Percentiles rank a stretch among this genome's conserved stretches.
Conservation (phyloP, 1,139 yeast genomes). For the Pneumocystis oryctolagi region DNA sequence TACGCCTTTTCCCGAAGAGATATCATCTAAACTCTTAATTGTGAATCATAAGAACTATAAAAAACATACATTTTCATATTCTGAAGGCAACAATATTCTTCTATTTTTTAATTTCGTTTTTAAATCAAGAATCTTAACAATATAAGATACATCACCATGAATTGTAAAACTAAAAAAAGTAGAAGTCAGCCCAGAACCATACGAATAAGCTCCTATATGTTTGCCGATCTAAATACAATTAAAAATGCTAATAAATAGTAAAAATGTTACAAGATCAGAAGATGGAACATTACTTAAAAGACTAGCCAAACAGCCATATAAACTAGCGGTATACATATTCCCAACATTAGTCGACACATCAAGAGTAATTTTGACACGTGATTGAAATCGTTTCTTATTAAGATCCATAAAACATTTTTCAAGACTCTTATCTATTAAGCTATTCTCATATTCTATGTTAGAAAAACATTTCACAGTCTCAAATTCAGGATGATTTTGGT, state of each 20-base stretch:
- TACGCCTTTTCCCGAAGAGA: conserved; percentile 74
- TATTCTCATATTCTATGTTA: conserved; percentile 53
- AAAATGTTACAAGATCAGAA: conserved; percentile 44
- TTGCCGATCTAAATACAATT: conserved; percentile 25
- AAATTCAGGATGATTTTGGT: conserved; percentile 51
- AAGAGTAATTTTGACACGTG: conserved; percentile 67
- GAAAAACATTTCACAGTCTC: conserved; percentile 33
- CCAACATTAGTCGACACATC: conserved; percentile 92
- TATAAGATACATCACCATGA: conserved; percentile 61
- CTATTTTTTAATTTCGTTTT: conserved; percentile 58
- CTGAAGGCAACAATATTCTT: conserved; percentile 52
- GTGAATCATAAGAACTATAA: not conserved
- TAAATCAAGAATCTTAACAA: conserved; percentile 52
- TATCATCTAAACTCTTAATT: conserved; percentile 38
- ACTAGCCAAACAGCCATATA: conserved; percentile 78
- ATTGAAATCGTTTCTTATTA: conserved; percentile 55
- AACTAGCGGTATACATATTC: conserved; percentile 94
- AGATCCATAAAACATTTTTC: conserved; percentile 75
- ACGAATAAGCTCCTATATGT: conserved; percentile 85
- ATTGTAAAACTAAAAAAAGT: conserved; percentile 69
- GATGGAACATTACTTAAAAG: conserved; percentile 60
- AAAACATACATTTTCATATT: conserved; percentile 42
- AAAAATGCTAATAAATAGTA: conserved; percentile 16
- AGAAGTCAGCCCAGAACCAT: conserved; percentile 96
- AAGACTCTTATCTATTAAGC: conserved; percentile 61